Conservation (phyloP, 345 rosid genomes). For the Arabidopsis suecica region DNA sequence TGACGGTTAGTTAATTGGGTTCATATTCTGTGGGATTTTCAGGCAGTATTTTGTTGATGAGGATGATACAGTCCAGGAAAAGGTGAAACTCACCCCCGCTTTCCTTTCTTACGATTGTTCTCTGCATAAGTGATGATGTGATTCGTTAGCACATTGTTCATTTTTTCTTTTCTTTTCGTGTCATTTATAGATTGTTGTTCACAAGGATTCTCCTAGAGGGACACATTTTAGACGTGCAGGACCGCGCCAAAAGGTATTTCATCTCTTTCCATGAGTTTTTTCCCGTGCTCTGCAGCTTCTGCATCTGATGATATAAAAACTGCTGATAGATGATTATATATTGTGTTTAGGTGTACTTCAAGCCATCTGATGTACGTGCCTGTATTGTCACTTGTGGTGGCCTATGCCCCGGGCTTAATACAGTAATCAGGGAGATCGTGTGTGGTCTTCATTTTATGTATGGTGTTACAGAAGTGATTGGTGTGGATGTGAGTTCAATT, state of each 20-base stretch:
- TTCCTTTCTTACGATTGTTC: constrained; percentile 2
- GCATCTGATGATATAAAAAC: background rate
- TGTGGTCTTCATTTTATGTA: constrained; percentile 80
- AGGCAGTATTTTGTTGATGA: constrained; percentile 86
- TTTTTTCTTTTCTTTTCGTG: background rate
- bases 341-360: constrained; percentile 64
- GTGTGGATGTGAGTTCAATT: constrained; percentile 71
- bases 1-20: background rate
- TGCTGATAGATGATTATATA: constrained; percentile 10
- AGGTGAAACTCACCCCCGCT: constrained; percentile 51
- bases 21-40: constrained; percentile 37
- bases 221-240: constrained; percentile 92
- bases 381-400: constrained; percentile 97
- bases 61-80: constrained; percentile 77
- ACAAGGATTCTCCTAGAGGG: constrained; percentile 79
- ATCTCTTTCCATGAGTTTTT: constrained; percentile 8
- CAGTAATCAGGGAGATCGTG: constrained; percentile 93
- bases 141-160: constrained; percentile 14
- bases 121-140: constrained; percentile 3
- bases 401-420: constrained; percentile 93
- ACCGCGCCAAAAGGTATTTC: constrained; percentile 82
- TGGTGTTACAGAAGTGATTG: constrained; percentile 73
- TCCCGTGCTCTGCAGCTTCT: background rate
- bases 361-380: constrained; percentile 80
- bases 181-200: constrained; percentile 68